Conservation (phyloP, 2,329 filamentous ascomycete genomes). For the Cladosporium sp. region DNA sequence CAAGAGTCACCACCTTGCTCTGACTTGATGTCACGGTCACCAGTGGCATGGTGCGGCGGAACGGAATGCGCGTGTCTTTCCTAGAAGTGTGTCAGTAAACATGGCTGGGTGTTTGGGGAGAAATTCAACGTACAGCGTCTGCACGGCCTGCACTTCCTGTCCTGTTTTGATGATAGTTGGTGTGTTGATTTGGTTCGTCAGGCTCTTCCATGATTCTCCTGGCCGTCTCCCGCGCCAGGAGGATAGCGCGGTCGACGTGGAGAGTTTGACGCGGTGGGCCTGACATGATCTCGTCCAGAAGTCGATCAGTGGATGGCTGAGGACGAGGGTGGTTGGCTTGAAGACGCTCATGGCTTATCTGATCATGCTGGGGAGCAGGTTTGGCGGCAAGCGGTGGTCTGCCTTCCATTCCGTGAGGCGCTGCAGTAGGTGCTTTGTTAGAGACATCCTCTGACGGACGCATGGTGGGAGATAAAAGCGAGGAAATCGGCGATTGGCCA, state of each 20-base stretch:
- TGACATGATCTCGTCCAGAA: background rate
- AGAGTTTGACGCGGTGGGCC: background rate
- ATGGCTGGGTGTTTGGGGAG: background rate
- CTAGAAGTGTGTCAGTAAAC: background rate
- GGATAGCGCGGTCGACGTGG: background rate
- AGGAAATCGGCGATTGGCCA: background rate
- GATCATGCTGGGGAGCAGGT: constrained; percentile 3
- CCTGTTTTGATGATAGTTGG: background rate
- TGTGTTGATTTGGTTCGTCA: background rate
- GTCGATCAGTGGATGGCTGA: background rate
- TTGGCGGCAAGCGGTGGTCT: constrained; percentile 11
- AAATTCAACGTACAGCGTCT: background rate
- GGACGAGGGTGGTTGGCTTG: background rate
- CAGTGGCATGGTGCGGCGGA: background rate
- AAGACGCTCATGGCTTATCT: background rate
- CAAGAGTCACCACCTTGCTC: background rate
- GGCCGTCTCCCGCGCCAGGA: background rate
- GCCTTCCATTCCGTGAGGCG: background rate
- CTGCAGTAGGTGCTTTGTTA: no score
- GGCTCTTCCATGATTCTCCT: background rate
- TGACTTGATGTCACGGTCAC: constrained; percentile 6
- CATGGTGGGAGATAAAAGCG: background rate
- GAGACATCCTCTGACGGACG: background rate
- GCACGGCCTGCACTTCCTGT: background rate
- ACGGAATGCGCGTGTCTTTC: background rate